These are phyloP conservation scores for Glutinoglossum americanum DNA, from an alignment of 495 filamentous ascomycete genomes.

Conservation along the genomic window DNA sequence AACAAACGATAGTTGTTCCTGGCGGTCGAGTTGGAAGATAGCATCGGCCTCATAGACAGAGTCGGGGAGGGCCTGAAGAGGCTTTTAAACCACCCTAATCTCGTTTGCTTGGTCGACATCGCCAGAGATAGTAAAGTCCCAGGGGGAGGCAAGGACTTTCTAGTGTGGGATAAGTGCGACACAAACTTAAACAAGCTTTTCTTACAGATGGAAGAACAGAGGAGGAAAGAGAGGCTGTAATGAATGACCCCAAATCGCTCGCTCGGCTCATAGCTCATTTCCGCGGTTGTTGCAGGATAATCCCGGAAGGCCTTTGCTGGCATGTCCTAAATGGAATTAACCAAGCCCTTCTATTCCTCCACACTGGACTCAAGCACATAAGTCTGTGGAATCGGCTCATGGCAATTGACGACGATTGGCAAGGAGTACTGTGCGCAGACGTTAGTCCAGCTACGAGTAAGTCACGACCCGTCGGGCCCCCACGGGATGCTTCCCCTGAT, in stretches of 20 bases:
- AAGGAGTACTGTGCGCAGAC: not conserved
- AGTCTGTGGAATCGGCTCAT: not conserved
- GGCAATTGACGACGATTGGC: slow-evolving; percentile 3
- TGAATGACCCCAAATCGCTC: not conserved
- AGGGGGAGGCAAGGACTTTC: not conserved
- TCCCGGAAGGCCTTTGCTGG: slow-evolving; percentile 4
- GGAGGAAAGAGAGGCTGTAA: not conserved
- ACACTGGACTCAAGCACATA: not conserved
- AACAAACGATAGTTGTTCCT: slow-evolving; percentile 2
- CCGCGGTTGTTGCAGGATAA: not conserved
- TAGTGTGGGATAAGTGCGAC: slow-evolving; percentile 2
- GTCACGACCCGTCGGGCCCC: no score
- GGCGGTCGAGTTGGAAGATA: not conserved
- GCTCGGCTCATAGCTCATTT: not conserved
- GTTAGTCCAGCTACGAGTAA: not conserved
- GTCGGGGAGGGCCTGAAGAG: not conserved
- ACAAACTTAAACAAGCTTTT: not conserved
- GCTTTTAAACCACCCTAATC: slow-evolving; percentile 2
- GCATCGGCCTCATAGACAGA: not conserved
- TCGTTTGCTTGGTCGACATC: not conserved
- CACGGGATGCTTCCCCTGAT: no score
- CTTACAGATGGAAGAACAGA: not conserved
- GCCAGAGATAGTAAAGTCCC: not conserved
- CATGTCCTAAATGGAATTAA: slow-evolving; percentile 3
- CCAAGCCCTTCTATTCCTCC: slow-evolving; percentile 2